phyloP scores from a whole-genome alignment of 148 eudicot genomes.

The Suaeda aralocaspica region DNA sequence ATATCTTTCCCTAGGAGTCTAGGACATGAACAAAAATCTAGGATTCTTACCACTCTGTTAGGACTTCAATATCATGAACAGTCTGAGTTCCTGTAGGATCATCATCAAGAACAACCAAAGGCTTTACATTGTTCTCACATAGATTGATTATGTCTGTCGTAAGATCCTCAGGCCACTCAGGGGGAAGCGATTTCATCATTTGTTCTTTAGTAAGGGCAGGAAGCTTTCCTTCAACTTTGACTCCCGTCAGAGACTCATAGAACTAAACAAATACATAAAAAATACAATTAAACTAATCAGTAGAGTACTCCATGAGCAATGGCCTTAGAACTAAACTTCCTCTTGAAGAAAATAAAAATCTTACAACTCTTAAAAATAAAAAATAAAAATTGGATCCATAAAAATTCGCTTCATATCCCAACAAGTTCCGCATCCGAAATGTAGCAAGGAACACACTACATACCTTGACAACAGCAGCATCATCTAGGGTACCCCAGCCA shows the following conservation, averaged over 20 bases:
- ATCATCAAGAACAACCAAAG: slow-evolving; percentile 93
- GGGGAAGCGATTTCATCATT: slow-evolving; percentile 63
- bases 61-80: slow-evolving; percentile 91
- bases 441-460: slow-evolving; percentile 6
- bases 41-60: slow-evolving; percentile 79
- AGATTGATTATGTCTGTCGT: slow-evolving; percentile 55
- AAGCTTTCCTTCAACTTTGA: slow-evolving; percentile 83
- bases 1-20: too few species aligned
- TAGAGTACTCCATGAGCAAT: too few species aligned
- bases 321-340: neutral
- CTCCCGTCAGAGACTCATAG: slow-evolving; percentile 90
- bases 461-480: slow-evolving; percentile 97
- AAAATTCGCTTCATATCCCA: neutral
- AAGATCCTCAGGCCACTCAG: slow-evolving; percentile 83
- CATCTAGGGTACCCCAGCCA: slow-evolving; percentile 97
- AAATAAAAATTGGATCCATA: too few species aligned
- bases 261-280: slow-evolving; percentile 38
- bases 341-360: neutral
- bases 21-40: neutral
- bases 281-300: neutral
- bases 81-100: slow-evolving; percentile 99
- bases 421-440: neutral
- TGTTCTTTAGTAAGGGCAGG: slow-evolving; percentile 58
- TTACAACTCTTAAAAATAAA: too few species aligned
- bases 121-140: slow-evolving; percentile 51